Percentiles rank a stretch among this genome's conserved stretches.
Evolutionary conservation across 495 filamentous ascomycete genomes (phyloP).

Genomic region (Penicillium tannophilum): DNA sequence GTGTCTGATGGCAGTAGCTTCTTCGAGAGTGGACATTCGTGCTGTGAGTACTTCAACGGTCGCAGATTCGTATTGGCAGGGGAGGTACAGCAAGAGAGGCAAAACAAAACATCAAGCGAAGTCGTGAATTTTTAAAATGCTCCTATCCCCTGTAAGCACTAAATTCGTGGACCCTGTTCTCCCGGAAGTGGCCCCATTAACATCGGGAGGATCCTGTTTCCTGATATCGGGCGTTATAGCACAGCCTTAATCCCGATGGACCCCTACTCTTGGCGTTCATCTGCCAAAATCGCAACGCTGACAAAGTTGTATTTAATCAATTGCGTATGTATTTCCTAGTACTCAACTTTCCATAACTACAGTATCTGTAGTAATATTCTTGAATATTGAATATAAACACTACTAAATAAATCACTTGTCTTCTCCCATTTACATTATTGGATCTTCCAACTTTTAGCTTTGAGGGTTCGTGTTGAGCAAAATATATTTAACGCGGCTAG

Average conservation of each 20-base stretch:
- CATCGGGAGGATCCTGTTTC: background rate
- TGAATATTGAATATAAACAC: too few relatives aligned
- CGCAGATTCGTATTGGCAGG: background rate
- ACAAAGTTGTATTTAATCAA: too few relatives aligned
- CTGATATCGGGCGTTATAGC: background rate
- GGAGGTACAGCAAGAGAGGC: background rate
- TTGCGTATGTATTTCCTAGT: too few relatives aligned
- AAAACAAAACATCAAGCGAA: background rate
- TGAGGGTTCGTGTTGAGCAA: too few relatives aligned
- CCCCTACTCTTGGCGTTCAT: background rate
- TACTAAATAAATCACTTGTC: too few relatives aligned
- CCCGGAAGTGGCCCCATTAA: background rate
- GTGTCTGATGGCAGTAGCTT: conserved; percentile 6
- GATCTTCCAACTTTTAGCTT: too few relatives aligned
- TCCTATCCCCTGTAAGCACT: background rate
- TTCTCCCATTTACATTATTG: too few relatives aligned
- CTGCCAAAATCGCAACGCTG: background rate
- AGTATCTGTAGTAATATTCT: too few relatives aligned
- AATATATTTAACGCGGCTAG: too few relatives aligned
- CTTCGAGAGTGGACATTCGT: conserved; percentile 13
- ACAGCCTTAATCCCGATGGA: background rate
- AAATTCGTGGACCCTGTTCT: background rate
- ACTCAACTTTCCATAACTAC: too few relatives aligned
- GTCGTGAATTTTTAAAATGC: background rate
- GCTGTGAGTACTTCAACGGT: background rate